phyloP scores from a whole-genome alignment of 305 asterid genomes.

The Fraxinus latifolia region DNA sequence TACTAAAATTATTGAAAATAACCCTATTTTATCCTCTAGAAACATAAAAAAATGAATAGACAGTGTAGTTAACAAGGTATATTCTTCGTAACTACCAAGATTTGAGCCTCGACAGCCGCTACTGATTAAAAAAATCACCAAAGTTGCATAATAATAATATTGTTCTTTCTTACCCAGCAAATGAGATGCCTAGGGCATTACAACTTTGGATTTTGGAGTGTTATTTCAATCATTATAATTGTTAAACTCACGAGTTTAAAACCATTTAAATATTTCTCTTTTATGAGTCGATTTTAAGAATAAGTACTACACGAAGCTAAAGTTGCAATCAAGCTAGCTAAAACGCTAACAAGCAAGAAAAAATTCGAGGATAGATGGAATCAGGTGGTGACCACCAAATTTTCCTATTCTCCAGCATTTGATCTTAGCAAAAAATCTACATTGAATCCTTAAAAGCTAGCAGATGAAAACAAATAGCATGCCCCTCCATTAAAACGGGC shows the following conservation, averaged over 20 bases:
- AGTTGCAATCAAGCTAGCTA: not conserved
- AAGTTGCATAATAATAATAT: slow-evolving; percentile 1
- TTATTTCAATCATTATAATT: not conserved
- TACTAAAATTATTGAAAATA: not conserved
- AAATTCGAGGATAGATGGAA: not conserved
- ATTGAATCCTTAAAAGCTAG: not conserved
- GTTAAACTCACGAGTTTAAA: not conserved
- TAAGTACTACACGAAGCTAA: not conserved
- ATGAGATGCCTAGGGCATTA: not conserved
- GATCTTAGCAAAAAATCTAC: not conserved
- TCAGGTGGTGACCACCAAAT: not conserved
- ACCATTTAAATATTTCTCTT: not conserved
- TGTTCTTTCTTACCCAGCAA: not conserved
- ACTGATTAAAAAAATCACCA: too few relatives aligned
- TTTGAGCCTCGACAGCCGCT: slow-evolving; percentile 42
- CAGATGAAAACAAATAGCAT: not conserved
- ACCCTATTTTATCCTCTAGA: not conserved
- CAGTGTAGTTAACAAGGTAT: slow-evolving; percentile 16
- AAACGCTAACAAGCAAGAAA: not conserved
- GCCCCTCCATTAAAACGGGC: not conserved
- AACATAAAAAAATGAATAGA: not conserved
- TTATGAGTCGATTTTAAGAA: not conserved
- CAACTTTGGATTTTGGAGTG: not conserved
- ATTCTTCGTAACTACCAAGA: slow-evolving; percentile 31
- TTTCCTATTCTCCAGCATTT: not conserved